Conservation (phyloP, 441 rosid species). For the Populus hybrid region DNA sequence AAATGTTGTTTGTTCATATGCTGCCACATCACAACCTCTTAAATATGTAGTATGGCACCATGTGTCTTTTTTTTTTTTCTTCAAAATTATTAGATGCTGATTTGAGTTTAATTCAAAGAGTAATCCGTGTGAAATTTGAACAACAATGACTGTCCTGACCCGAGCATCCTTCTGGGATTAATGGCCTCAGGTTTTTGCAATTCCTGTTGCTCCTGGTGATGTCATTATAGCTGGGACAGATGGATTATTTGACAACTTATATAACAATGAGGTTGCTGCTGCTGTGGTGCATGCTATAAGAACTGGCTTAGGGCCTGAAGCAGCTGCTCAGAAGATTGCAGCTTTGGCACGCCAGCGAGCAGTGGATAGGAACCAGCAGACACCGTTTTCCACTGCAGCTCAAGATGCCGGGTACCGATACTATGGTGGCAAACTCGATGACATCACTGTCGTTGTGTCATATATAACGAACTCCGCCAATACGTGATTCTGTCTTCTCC, state of each 20-base stretch:
- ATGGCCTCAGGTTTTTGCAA: too few species aligned
- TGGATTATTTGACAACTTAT: slow-evolving; percentile 39
- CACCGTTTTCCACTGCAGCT: slow-evolving; percentile 86
- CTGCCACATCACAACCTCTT: too few species aligned
- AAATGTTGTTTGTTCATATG: too few species aligned
- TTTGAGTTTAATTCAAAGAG: too few species aligned
- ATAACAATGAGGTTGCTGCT: slow-evolving; percentile 66
- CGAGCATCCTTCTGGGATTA: too few species aligned
- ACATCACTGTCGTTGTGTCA: slow-evolving; percentile 86
- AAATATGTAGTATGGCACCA: too few species aligned
- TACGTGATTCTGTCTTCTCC: background rate
- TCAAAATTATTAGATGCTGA: too few species aligned
- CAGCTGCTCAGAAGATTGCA: slow-evolving; percentile 74
- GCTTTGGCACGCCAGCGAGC: slow-evolving; percentile 80
- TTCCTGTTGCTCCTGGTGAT: too few species aligned
- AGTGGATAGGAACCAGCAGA: slow-evolving; percentile 51
- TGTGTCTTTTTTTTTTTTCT: too few species aligned
- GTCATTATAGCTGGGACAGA: slow-evolving; percentile 71
- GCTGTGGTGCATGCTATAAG: slow-evolving; percentile 67
- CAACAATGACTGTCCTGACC: too few species aligned
- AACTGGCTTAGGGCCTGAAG: slow-evolving; percentile 63
- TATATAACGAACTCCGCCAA: slow-evolving; percentile 39
- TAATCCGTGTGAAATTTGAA: too few species aligned
- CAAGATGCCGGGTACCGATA: slow-evolving; percentile 89
- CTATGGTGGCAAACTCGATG: slow-evolving; percentile 92